phyloP scores from a whole-genome alignment of 2,329 filamentous ascomycete species.

The Leptographium flavum region DNA sequence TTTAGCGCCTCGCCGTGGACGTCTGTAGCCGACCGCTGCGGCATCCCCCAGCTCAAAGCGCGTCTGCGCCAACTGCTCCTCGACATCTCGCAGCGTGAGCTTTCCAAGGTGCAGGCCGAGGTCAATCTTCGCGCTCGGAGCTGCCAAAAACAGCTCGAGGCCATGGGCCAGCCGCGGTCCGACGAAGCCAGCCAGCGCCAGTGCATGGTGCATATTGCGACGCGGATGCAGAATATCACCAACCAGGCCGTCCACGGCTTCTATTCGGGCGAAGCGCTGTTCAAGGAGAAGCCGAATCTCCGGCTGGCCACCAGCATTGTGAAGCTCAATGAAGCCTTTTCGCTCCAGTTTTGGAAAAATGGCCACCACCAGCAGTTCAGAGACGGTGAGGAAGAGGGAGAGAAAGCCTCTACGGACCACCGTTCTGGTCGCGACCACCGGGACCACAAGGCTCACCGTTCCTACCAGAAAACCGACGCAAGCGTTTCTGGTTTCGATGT shows the following conservation, averaged over 20 bases:
- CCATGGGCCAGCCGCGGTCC: constrained; percentile 18
- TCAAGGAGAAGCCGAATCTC: constrained; percentile 14
- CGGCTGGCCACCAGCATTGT: constrained; percentile 25
- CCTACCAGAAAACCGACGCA: no score
- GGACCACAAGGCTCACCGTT: no score
- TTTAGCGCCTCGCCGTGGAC: constrained; percentile 24
- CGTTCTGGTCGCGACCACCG: no score
- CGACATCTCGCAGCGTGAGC: constrained; percentile 24
- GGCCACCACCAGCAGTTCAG: constrained; percentile 16
- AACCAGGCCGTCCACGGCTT: constrained; percentile 20
- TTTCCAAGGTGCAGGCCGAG: constrained; percentile 22
- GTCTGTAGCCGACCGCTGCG: constrained; percentile 14
- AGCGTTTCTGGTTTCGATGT: no score
- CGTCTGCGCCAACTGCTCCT: constrained; percentile 23
- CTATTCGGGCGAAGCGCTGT: constrained; percentile 19
- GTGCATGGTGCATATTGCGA: constrained; percentile 21
- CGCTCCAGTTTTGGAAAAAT: constrained; percentile 12
- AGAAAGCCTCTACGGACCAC: no score
- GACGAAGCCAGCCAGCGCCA: constrained; percentile 18
- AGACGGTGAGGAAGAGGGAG: neutral
- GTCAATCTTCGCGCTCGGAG: constrained; percentile 10
- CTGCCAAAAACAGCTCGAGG: constrained; percentile 10
- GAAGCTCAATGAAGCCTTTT: constrained; percentile 23
- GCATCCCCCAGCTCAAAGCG: constrained; percentile 20
- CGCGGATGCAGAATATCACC: constrained; percentile 16